Percentiles rank a stretch among this genome's conserved stretches.
Conservation (phyloP, 2,329 filamentous ascomycete genomes). For the Exophiala aquamarina region DNA sequence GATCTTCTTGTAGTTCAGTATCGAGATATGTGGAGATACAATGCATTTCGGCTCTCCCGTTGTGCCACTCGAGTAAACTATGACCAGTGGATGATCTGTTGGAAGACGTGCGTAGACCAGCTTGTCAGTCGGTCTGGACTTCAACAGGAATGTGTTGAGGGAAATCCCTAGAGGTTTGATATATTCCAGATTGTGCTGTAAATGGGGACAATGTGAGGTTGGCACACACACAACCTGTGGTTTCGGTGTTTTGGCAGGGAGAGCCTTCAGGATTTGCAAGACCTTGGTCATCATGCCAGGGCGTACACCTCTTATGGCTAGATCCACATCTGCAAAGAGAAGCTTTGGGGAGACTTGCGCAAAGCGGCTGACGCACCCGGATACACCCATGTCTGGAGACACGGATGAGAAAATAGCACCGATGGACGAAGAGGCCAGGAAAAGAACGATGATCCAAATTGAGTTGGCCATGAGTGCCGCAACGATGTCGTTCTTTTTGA, state of each 20-base stretch:
- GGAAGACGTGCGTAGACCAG: conserved; percentile 40
- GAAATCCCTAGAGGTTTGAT: conserved; percentile 16
- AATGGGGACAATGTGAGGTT: conserved; percentile 19
- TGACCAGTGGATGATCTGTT: conserved; percentile 44
- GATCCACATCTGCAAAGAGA: conserved; percentile 55
- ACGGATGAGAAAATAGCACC: conserved; percentile 48
- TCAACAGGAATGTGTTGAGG: conserved; percentile 34
- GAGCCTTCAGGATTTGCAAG: conserved; percentile 61
- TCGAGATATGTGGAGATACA: conserved; percentile 44
- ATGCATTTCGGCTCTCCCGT: conserved; percentile 48
- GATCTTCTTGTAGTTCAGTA: conserved; percentile 37
- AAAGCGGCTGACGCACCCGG: conserved; percentile 37
- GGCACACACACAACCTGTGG: conserved; percentile 21
- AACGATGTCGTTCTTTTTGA: conserved; percentile 40
- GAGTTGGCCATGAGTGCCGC: conserved; percentile 45
- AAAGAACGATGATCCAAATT: conserved; percentile 43
- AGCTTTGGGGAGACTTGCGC: conserved; percentile 42
- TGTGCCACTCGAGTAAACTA: conserved; percentile 46
- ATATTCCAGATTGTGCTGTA: conserved; percentile 8
- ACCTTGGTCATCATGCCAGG: conserved; percentile 73
- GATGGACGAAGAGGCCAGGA: conserved; percentile 43
- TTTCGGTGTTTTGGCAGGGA: conserved; percentile 39
- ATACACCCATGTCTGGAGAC: conserved; percentile 43
- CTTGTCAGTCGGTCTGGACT: conserved; percentile 31
- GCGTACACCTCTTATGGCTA: conserved; percentile 75